Conservation (phyloP, 2,329 filamentous ascomycete species). For the Trichoderma simmonsii region DNA sequence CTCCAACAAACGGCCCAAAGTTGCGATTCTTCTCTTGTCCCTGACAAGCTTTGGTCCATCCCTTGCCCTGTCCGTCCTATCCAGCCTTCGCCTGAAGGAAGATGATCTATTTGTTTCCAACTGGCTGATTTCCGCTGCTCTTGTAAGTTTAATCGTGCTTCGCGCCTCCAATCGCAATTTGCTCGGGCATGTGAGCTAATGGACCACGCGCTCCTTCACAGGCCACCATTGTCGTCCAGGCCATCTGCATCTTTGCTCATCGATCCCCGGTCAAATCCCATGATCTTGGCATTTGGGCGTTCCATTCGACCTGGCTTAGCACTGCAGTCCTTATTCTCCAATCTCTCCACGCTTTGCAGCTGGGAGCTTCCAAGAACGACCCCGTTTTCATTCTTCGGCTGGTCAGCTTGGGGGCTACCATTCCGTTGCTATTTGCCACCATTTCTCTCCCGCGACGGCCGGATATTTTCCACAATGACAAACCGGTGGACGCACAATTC, state of each 20-base stretch:
- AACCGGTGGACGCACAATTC: slow-evolving; percentile 60
- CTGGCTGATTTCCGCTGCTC: slow-evolving; percentile 59
- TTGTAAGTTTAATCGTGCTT: slow-evolving; percentile 51
- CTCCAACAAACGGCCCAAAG: slow-evolving; percentile 58
- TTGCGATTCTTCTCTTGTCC: slow-evolving; percentile 52
- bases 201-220: slow-evolving; percentile 26
- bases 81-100: slow-evolving; percentile 37
- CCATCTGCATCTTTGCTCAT: slow-evolving; percentile 46
- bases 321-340: slow-evolving; percentile 45
- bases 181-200: neutral
- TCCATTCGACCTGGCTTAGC: slow-evolving; percentile 46
- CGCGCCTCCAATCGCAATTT: neutral
- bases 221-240: slow-evolving; percentile 52
- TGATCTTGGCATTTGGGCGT: slow-evolving; percentile 50
- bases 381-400: slow-evolving; percentile 45
- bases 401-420: slow-evolving; percentile 43
- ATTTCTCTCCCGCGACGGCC: slow-evolving; percentile 64
- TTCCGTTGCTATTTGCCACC: slow-evolving; percentile 47
- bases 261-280: slow-evolving; percentile 52
- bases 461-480: slow-evolving; percentile 58
- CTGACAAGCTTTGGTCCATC: slow-evolving; percentile 53
- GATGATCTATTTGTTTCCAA: slow-evolving; percentile 48
- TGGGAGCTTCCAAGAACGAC: slow-evolving; percentile 33
- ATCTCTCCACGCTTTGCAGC: slow-evolving; percentile 36
- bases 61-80: slow-evolving; percentile 54